Base-by-base conservation (phyloP, 1,284 basidiomycete genomes). In the Fomes fomentarius region DNA sequence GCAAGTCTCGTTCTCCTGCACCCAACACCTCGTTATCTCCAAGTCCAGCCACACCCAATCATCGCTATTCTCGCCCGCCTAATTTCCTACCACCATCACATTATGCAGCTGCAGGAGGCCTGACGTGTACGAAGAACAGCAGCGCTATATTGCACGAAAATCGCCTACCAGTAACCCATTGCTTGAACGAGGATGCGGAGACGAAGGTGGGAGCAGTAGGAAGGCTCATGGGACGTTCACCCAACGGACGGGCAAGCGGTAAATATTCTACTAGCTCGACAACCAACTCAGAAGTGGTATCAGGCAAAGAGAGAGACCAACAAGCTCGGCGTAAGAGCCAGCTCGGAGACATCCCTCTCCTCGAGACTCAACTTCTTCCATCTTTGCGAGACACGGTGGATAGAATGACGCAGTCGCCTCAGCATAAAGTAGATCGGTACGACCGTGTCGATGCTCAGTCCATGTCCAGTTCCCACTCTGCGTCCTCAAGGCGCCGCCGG, bases 331-430 rank as follows among this genome's bases (percentile, higher is more conserved):
- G 76, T 26, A 74, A 74, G 60, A 82, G 78, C 57, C 73, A 78
- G 46, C 69, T 83, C 19, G 74, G 71, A 4, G 79, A 80, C 48
- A 67, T 88, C 3, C 82, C 83, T 2, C 69, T 81, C 21, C 66
- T 87, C 22, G 87, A 90, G 60, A 73, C 80, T 0, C 80, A 85
- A 26, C 73, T 89, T 11, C 67, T 90, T 24, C 87, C 87, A 9
- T 84, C 86, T 21, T 71, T 89, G 31, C 75, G 80, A 31, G 87
- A 89, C 55, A 90, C 87, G 0, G 79, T 89, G 33, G 79, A 85
- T 60, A 79, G 80, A 40, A 90, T 89, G 87, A 90, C 87, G 4
- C 69, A 72, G 28, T 62, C 61, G 8, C 63, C 57, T 5, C 41
- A 34, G n/a, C 37, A 47, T 6, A 56, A 58, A 1, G 31, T 41